Conservation (phyloP, 768 basidiomycete species). For the Tylopilus felleus region DNA sequence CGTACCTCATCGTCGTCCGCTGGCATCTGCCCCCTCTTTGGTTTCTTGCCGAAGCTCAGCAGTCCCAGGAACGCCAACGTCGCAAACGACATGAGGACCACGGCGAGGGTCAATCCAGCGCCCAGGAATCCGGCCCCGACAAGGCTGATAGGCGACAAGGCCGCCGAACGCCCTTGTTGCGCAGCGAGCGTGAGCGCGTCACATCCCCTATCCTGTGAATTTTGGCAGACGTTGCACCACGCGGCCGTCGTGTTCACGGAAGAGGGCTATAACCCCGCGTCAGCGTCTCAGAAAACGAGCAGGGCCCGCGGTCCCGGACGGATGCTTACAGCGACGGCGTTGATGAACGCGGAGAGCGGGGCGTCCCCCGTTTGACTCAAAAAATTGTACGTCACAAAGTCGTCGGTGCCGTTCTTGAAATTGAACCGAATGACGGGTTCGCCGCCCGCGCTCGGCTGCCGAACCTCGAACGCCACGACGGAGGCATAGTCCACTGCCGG, state of each 20-base stretch:
- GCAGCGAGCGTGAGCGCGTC: constrained; percentile 39
- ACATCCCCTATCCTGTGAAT: constrained; percentile 57
- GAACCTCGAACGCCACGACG: constrained; percentile 56
- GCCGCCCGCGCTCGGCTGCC: constrained; percentile 41
- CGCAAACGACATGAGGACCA: constrained; percentile 37
- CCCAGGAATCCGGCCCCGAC: constrained; percentile 70
- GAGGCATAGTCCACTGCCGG: constrained; percentile 58
- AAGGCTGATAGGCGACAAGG: constrained; percentile 39
- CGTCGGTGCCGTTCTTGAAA: constrained; percentile 64
- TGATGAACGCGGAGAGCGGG: constrained; percentile 49
- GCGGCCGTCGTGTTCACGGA: constrained; percentile 49
- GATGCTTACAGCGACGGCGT: constrained; percentile 36
- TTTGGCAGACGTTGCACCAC: constrained; percentile 61
- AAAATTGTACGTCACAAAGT: constrained; percentile 48
- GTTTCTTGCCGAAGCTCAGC: constrained; percentile 24
- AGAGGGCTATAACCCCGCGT: constrained; percentile 35
- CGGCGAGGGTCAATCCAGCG: constrained; percentile 50
- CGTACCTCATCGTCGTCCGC: constrained; percentile 19
- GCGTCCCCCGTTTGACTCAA: constrained; percentile 47
- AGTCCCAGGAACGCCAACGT: constrained; percentile 42
- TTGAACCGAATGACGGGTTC: constrained; percentile 57
- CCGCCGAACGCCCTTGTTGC: constrained; percentile 30
- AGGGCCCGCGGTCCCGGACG: no score
- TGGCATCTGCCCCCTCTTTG: not conserved
- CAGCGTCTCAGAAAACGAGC: not conserved